phyloP scores from a whole-genome alignment of 768 basidiomycete genomes.

The Tulasnella calospora region DNA sequence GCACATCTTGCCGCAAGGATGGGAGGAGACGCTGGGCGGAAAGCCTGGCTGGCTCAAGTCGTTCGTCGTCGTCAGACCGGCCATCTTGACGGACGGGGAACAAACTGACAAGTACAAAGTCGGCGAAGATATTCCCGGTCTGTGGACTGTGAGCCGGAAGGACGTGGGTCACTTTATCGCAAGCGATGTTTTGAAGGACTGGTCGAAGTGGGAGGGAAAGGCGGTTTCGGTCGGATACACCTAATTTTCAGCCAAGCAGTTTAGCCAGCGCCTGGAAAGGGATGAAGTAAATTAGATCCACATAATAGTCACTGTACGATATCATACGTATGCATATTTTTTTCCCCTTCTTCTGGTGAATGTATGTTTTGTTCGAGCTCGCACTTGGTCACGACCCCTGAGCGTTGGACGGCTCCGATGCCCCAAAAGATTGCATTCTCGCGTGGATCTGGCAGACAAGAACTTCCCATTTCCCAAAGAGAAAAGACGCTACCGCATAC shows the following conservation, averaged over 20 bases:
- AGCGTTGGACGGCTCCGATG: not conserved
- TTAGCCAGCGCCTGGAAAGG: not conserved
- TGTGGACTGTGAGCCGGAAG: slow-evolving; percentile 17
- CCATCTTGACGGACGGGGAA: slow-evolving; percentile 11
- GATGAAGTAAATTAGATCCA: not conserved
- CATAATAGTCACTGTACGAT: not conserved
- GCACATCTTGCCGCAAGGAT: slow-evolving; percentile 14
- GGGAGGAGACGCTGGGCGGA: not conserved
- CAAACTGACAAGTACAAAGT: not conserved
- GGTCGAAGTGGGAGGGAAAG: slow-evolving; percentile 17
- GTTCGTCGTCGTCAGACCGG: slow-evolving; percentile 17
- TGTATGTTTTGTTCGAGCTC: not conserved
- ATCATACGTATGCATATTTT: not conserved
- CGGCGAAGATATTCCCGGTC: not conserved
- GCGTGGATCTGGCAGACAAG: not conserved
- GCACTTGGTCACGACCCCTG: not conserved
- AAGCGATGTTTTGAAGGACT: slow-evolving; percentile 4
- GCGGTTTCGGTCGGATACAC: slow-evolving; percentile 9
- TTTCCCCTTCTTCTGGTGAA: not conserved
- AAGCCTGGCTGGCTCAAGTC: slow-evolving; percentile 13
- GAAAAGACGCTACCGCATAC: not conserved
- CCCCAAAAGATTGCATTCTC: not conserved
- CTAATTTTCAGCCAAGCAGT: not conserved
- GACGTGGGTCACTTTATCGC: slow-evolving; percentile 20
- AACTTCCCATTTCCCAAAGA: not conserved